Conservation (phyloP, 179 eudicot species). For the Beta lomatogona region DNA sequence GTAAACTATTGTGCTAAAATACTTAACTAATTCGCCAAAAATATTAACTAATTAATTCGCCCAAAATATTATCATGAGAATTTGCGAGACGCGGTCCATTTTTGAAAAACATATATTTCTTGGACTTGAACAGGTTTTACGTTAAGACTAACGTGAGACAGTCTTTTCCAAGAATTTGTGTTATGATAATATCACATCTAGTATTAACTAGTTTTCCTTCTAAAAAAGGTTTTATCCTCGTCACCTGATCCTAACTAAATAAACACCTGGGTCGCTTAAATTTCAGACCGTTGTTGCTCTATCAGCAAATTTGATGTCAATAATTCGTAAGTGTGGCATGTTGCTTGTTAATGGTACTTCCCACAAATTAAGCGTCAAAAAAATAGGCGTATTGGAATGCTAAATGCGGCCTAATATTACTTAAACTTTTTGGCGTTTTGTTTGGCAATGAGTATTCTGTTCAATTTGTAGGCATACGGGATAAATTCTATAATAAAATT, state of each 20-base stretch:
- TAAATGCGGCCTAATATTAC: slow-evolving; percentile 18
- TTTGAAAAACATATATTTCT: too few species aligned
- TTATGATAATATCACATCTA: too few species aligned
- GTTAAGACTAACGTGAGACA: too few species aligned
- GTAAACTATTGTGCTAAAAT: too few species aligned
- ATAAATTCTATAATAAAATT: slow-evolving; percentile 32
- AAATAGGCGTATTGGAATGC: slow-evolving; percentile 17
- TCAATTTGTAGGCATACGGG: slow-evolving; percentile 1
- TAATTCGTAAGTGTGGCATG: background rate
- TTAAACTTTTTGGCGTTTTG: background rate
- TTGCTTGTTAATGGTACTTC: background rate
- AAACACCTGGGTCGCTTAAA: background rate
- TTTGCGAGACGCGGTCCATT: too few species aligned
- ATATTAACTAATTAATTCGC: too few species aligned
- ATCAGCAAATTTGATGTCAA: background rate
- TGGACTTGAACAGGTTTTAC: too few species aligned
- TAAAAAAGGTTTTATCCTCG: background rate
- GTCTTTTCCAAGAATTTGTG: too few species aligned
- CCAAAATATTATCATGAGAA: too few species aligned
- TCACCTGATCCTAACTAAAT: slow-evolving; percentile 10
- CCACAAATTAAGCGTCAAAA: background rate
- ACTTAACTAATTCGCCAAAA: too few species aligned
- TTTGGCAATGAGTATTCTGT: background rate
- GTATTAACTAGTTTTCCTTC: too few species aligned
- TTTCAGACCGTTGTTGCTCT: background rate